phyloP scores from a whole-genome alignment of 2,329 filamentous ascomycete genomes.

The Fusarium ramigenum region DNA sequence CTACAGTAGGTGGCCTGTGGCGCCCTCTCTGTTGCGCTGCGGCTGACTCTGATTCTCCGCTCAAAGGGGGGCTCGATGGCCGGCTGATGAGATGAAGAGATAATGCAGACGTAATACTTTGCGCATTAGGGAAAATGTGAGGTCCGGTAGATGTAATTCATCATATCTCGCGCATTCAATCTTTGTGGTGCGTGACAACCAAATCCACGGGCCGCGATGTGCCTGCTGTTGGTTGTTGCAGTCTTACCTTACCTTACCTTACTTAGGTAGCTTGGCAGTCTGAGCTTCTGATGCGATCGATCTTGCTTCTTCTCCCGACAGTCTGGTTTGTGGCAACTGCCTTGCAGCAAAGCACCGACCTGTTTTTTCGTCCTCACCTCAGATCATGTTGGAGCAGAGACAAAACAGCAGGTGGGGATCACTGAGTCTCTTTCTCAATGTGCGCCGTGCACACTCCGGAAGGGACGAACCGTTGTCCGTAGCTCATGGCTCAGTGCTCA shows the following conservation, averaged over 20 bases:
- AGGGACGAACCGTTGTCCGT: conserved; percentile 32
- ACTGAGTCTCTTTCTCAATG: background rate
- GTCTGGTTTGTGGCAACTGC: conserved; percentile 19
- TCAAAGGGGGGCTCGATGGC: background rate
- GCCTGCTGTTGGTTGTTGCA: conserved; percentile 6
- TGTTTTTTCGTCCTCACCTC: conserved; percentile 1
- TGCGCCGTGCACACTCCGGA: conserved; percentile 22
- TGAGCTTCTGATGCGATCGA: conserved; percentile 20
- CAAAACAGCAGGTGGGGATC: background rate
- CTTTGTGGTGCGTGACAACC: conserved; percentile 13
- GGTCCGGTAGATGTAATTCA: background rate
- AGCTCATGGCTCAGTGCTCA: conserved; percentile 9
- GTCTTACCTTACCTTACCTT: conserved; percentile 10
- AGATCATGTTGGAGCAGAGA: background rate
- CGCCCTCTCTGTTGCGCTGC: background rate
- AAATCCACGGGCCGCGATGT: conserved; percentile 8
- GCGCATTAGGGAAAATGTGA: background rate
- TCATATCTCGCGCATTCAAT: conserved; percentile 2
- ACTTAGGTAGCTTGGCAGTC: background rate
- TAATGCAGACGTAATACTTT: background rate
- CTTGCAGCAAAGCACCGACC: conserved; percentile 6
- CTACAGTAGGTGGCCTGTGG: conserved; percentile 4
- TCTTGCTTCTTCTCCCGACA: conserved; percentile 20
- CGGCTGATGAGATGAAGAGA: conserved; percentile 10
- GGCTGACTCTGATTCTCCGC: conserved; percentile 5